Percentiles rank a stretch among this genome's conserved stretches.
phyloP scores from a whole-genome alignment of 2,329 filamentous ascomycete genomes.

The Beauveria scarabaeidicola region DNA sequence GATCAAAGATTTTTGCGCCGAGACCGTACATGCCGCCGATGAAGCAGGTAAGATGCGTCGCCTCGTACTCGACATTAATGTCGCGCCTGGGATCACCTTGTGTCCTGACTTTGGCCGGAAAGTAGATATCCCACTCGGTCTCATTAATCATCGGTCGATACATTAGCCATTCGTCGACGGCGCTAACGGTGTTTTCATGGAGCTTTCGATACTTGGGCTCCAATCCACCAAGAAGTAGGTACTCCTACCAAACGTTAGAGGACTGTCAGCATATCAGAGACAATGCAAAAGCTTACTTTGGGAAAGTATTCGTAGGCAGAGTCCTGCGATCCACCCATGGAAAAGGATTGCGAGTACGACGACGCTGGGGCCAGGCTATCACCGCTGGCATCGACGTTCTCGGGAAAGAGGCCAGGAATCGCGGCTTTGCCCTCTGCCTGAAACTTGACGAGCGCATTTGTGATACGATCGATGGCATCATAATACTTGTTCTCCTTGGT shows the following conservation, averaged over 20 bases:
- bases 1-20: slow-evolving; percentile 53
- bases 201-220: slow-evolving; percentile 64
- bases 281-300: slow-evolving; percentile 33
- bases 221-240: slow-evolving; percentile 67
- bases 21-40: slow-evolving; percentile 62
- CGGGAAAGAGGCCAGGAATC: slow-evolving; percentile 74
- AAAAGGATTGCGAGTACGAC: slow-evolving; percentile 39
- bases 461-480: slow-evolving; percentile 80
- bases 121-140: slow-evolving; percentile 59
- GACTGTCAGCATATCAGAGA: not conserved
- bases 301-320: slow-evolving; percentile 66
- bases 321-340: slow-evolving; percentile 58
- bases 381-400: slow-evolving; percentile 67
- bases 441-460: slow-evolving; percentile 65
- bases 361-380: slow-evolving; percentile 44
- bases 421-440: slow-evolving; percentile 56
- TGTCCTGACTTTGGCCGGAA: slow-evolving; percentile 56
- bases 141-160: slow-evolving; percentile 67
- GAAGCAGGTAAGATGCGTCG: slow-evolving; percentile 59
- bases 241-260: slow-evolving; percentile 41
- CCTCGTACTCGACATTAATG: slow-evolving; percentile 46
- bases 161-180: slow-evolving; percentile 64
- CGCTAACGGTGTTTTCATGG: slow-evolving; percentile 60
- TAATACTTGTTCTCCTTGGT: slow-evolving; percentile 79
- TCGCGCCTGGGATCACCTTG: slow-evolving; percentile 32